Base-by-base conservation (phyloP, 495 filamentous ascomycete species). In the Cercophora sp. region DNA sequence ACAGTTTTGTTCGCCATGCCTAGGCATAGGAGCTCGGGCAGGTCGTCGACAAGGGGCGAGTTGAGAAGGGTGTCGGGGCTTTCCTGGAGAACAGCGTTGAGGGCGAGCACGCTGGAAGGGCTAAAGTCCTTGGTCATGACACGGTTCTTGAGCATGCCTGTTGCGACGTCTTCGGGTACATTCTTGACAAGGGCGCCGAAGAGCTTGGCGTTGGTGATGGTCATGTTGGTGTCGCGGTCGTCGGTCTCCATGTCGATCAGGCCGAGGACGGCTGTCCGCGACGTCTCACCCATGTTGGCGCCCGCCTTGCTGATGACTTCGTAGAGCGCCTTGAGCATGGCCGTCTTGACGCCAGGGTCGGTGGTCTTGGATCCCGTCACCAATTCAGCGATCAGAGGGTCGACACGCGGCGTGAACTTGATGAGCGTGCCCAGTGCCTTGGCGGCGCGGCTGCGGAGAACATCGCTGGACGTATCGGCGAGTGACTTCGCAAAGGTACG, bases 301-400 rank as follows among this genome's bases (percentile, higher is more conserved):
- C 94, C 93, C 8, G 91, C 91, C 70, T 96, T 96, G 70, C 89
- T 91, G 45, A 97, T 83, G 20, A 97, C 93, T 63, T 97, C 93
- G 62, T 91, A 96, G 35, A 98, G 73, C 4, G 94, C 93, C 75
- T 95, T 96, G 55, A 97, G 80, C 93, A 98, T 98, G 13, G 93
- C 93, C 64, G 88, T 93, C 70, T 82, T 88, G 50, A 98, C 93
- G 40, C 93, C 94, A 13, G 80, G 49, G 67, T 98, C 94, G 2
- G 83, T 70, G 0, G 94, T 96, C 74, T 91, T 96, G 2, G 91
- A 91, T 9, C 93, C 93, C 22, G 93, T 84, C 22, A 97, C 91
- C 44, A 98, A 79, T 67, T 98, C 93, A 57, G 80, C 70, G 24
- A 79, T 78, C 26, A 98, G 76, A 35, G 93, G 93, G 69, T 98